Evolutionary conservation across 345 rosid species (phyloP), one percentile per base, ranked within the genome.

Genomic region (Hypericum androsaemum): DNA sequence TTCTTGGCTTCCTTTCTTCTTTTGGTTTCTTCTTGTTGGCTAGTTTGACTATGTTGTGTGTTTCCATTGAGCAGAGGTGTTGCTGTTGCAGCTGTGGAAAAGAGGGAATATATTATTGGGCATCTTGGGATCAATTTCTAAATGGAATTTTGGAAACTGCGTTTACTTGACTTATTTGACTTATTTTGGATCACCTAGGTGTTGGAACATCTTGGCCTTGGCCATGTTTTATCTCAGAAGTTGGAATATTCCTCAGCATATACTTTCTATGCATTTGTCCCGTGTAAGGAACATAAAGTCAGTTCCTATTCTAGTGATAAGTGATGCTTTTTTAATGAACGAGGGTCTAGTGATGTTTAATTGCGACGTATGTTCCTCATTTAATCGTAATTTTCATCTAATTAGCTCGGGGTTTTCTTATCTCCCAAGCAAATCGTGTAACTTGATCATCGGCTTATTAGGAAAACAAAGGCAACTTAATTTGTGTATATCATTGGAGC

Each of bases 191-290:
- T 50, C 32, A 4, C 43, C 53, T 43, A 46, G 70, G 61, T 68
- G 55, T 61, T 51, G 47, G 56, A 65, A 61, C 46, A 66, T 50
- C 64, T 53, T 8, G 45, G 14, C 8, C 7, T 37, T 10, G 32
- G 32, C 32, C 32, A 22, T 59, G 43, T 49, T 50, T 36, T 52
- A 40, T 52, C 59, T 58, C 41, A 49, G 28, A 47, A 46, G 15
- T 45, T 59, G 56, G 79, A 71, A 77, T 80, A 77, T 80, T 66
- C 82, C 58, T 4, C 52, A 22, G 32, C 54, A 28, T 6, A 50
- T 66, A 67, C 74, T 32, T 69, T 71, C 57, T 66, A 42, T 53
- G 61, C 67, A 64, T 50, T 61, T 42, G 57, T 43, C 58, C 61
- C 14, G 5, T 0, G 39, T 46, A 43, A 54, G 55, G 63, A 52